A percentile compares a stretch with the other conserved stretches of the same genome.
Evolutionary conservation across 345 rosid genomes (phyloP).

Genomic region (Raphanus sativus): DNA sequence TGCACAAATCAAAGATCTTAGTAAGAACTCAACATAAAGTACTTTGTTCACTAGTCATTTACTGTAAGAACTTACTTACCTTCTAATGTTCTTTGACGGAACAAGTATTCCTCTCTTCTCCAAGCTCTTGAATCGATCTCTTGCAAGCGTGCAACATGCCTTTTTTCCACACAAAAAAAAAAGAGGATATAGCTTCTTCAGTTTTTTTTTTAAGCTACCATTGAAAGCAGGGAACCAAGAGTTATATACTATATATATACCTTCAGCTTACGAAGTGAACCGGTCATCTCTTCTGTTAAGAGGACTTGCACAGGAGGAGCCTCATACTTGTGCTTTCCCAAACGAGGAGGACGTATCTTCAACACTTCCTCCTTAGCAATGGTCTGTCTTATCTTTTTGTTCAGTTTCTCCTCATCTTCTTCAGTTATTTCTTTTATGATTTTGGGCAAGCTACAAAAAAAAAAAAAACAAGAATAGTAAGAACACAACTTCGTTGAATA

Average conservation of each 20-base stretch:
- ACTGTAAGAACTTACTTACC: constrained; percentile 42
- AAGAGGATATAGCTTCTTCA: too few species aligned
- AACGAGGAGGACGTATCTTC: constrained; percentile 75
- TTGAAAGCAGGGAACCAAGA: too few species aligned
- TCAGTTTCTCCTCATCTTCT: constrained; percentile 79
- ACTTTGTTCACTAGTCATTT: background rate
- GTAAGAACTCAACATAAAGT: constrained; percentile 21
- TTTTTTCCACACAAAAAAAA: too few species aligned
- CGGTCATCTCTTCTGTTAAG: constrained; percentile 87
- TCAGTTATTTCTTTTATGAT: constrained; percentile 73
- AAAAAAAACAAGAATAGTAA: constrained; percentile 12
- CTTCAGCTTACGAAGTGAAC: constrained; percentile 81
- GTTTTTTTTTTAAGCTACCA: too few species aligned
- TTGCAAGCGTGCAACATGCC: constrained; percentile 86
- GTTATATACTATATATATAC: too few species aligned
- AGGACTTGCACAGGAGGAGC: constrained; percentile 89
- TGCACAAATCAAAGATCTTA: constrained; percentile 15
- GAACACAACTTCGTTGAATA: background rate
- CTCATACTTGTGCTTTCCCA: constrained; percentile 93
- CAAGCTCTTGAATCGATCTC: constrained; percentile 84
- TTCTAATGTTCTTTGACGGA: constrained; percentile 54
- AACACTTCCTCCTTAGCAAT: constrained; percentile 75
- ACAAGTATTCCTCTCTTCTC: constrained; percentile 88
- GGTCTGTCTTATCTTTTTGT: constrained; percentile 48
- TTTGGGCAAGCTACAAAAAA: constrained; percentile 54